Evolutionary conservation across 148 eudicot species (phyloP), one percentile per base, ranked within the genome.

Genomic region (Heliamphora exappendiculata): DNA sequence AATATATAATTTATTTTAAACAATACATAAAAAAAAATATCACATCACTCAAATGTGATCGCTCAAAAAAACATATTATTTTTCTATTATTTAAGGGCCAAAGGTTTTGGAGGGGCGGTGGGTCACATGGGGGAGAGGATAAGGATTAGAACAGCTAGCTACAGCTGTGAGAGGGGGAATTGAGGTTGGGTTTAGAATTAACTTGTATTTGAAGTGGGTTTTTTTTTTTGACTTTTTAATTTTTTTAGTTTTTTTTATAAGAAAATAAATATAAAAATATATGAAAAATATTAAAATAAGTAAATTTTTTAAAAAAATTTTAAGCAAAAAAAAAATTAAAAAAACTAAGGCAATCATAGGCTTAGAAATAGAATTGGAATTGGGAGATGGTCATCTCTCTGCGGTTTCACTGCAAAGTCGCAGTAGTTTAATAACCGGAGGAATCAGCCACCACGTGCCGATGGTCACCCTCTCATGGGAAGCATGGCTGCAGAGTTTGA

Each of bases 71-170:
- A 10, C 63, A 58, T 24, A 6, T 58, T 58, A 8, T 24, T 9
- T 22, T 26, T 26, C 10, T 10, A 10, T 58, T 24, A 24, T 16
- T 28, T 29, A 64, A n/a, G 59, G 42, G 3, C 39, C 5, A 36
- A 2, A 50, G 68, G 17, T 42, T 57, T 64, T 19, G 45, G 47
- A 39, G 49, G 49, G 49, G 78, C 9, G 31, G 70, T n/a, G 83
- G 84, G 87, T 86, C 96, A 91, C 91, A 89, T 91, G 92, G 89
- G 89, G 67, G 29, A 1, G n/a, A n/a, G n/a, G n/a, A n/a, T n/a
- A n/a, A 24, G 50, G 76, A 73, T 82, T 76, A 78, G 80, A 88
- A 86, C 98, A 93, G 95, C 93, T 93, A 86, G 90, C 93, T 73
- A 88, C 98, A 89, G 90, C 93, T 93, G 88, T 73, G 76, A 22